Percentiles rank a stretch among this genome's conserved stretches.
These are phyloP conservation scores for Pythium brassicae DNA, from an alignment of 352 stramenopile genomes.

Conservation along the genomic window DNA sequence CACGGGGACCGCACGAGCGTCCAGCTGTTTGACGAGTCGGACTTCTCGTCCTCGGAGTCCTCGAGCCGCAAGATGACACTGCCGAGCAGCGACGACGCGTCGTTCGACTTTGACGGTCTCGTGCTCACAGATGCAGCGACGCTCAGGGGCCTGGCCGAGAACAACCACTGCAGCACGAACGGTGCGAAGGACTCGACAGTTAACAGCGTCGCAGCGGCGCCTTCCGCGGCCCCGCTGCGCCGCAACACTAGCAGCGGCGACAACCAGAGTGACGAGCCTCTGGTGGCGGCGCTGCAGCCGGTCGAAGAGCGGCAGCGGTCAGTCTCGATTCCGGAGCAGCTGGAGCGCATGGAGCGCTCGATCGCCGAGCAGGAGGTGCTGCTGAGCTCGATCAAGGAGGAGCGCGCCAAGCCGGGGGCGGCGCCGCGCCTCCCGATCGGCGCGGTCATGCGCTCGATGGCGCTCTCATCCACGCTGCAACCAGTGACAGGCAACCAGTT, in stretches of 20 bases:
- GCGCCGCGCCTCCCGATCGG: conserved; percentile 13
- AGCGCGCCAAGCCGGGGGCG: conserved; percentile 33
- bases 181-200: background rate
- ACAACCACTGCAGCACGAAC: background rate
- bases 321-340: conserved; percentile 43
- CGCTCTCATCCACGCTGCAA: conserved; percentile 2
- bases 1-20: conserved; percentile 17
- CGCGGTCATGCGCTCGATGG: conserved; percentile 16
- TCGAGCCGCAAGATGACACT: conserved; percentile 9
- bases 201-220: background rate
- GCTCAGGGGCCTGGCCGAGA: conserved; percentile 1
- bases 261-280: conserved; percentile 1
- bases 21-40: conserved; percentile 40
- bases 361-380: conserved; percentile 63
- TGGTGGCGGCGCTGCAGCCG: conserved; percentile 5
- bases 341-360: conserved; percentile 52
- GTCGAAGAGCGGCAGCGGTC: conserved; percentile 28
- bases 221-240: background rate
- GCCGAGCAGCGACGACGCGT: conserved; percentile 17
- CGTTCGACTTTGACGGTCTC: conserved; percentile 46
- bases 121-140: conserved; percentile 15
- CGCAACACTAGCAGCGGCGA: background rate
- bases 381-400: conserved; percentile 51
- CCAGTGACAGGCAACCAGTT: background rate
- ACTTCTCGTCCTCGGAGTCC: conserved; percentile 7